phyloP scores from a whole-genome alignment of 345 rosid species.

The Arabis hirsuta region DNA sequence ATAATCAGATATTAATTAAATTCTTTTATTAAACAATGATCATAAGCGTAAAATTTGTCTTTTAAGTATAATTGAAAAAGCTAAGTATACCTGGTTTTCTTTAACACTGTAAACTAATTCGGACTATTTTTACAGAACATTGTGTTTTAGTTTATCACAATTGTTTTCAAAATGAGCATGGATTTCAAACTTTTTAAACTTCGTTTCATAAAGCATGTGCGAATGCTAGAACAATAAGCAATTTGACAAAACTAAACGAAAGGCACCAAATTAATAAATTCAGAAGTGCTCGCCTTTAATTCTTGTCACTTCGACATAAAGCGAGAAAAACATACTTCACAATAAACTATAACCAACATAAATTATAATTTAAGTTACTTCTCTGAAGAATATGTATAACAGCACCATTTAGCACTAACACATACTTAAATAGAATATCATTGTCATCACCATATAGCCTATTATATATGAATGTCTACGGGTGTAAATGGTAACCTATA shows the following conservation, averaged over 20 bases:
- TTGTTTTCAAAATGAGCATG: neutral
- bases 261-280: constrained; percentile 22
- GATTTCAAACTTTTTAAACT: neutral
- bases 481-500: no score
- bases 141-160: neutral
- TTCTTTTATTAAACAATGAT: neutral
- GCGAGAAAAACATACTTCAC: neutral
- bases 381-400: constrained; percentile 18
- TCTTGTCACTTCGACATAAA: constrained; percentile 29
- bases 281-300: constrained; percentile 11
- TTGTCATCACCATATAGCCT: neutral
- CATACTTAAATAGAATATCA: constrained; percentile 20
- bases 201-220: neutral
- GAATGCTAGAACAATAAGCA: constrained; percentile 3
- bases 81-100: no score
- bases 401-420: constrained; percentile 35
- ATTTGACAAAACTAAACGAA: neutral
- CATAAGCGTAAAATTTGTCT: no score
- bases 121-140: no score
- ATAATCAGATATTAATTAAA: neutral
- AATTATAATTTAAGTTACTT: constrained; percentile 20
- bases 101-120: no score
- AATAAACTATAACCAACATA: neutral
- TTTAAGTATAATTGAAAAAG: no score
- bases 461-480: constrained; percentile 2